phyloP scores from a whole-genome alignment of 2,329 filamentous ascomycete genomes.

The Chaetomium strumarium region DNA sequence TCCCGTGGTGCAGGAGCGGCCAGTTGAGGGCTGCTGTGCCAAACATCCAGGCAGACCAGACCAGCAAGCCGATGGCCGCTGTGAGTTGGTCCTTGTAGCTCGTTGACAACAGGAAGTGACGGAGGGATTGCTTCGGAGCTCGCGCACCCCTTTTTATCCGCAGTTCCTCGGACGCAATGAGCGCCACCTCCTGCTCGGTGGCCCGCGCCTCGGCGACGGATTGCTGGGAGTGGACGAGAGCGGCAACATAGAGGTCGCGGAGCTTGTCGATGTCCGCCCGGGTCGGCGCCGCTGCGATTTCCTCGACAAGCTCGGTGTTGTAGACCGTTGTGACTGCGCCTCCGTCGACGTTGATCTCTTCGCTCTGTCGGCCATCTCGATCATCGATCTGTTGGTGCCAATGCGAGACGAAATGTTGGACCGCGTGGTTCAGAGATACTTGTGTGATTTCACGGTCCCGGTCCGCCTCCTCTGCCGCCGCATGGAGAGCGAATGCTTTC shows the following conservation, averaged over 20 bases:
- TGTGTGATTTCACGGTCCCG: conserved; percentile 18
- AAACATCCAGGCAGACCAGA: conserved; percentile 26
- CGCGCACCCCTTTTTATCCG: conserved; percentile 18
- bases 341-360: conserved; percentile 13
- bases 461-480: conserved; percentile 20
- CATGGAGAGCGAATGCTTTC: conserved; percentile 21
- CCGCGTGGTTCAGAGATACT: conserved; percentile 13
- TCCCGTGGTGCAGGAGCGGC: conserved; percentile 22
- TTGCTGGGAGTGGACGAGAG: conserved; percentile 21
- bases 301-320: conserved; percentile 23
- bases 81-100: conserved; percentile 26
- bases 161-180: conserved; percentile 22
- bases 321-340: conserved; percentile 23
- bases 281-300: conserved; percentile 23
- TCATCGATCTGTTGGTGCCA: conserved; percentile 25
- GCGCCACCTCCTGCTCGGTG: conserved; percentile 22
- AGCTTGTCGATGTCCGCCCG: conserved; percentile 25
- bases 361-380: conserved; percentile 5
- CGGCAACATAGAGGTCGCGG: conserved; percentile 24
- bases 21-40: conserved; percentile 24
- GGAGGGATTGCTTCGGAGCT: conserved; percentile 14
- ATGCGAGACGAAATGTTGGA: conserved; percentile 23
- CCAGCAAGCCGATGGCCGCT: conserved; percentile 20
- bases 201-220: conserved; percentile 21
- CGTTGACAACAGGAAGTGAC: conserved; percentile 20